Evolutionary conservation across 2,329 filamentous ascomycete species (phyloP), one percentile per base, ranked within the genome.

Genomic region (Fusarium poae): DNA sequence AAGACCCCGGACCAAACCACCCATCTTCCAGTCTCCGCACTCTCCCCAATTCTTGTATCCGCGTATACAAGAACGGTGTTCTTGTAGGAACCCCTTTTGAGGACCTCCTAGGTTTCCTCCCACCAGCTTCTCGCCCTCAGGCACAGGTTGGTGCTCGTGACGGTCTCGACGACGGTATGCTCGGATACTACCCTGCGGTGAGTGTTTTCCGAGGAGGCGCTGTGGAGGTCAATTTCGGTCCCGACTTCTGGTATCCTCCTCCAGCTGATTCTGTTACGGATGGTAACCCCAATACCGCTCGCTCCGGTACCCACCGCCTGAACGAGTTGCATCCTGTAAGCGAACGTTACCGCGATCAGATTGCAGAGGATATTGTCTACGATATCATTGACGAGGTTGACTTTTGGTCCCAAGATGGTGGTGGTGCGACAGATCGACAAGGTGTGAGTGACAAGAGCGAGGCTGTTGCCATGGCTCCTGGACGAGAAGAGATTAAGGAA

Each of bases 361-460:
- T 99, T 65, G 94, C 91, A 16, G 96, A 99, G 80, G 96, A 99
- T 75, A 85, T 97, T 25, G 87, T 97, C 30, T 97, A 94, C 77
- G 96, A 99, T 78, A 87, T 99, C 54, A 85, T 98, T 32, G 96
- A 99, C 75, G 96, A 99, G 80, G 92, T 97, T 49, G 94, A 97
- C 81, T 96, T 92, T 81, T 97, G 89, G 90, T 85, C 90, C 78
- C 88, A 92, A 76, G 92, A 93, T 67, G 86, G 85, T 25, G 83
- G 82, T 11, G 82, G 81, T 63, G 81, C 83, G 11, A 81, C 84
- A 46, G 84, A 84, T 60, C 79, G 81, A 44, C 81, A 81, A 12
- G 83, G 76, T 15, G 80, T 79, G 16, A 83, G 80, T 48, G 81
- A 79, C 32, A 84, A 83, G 74, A 81, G 79, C 53, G 79, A 82